phyloP scores from a whole-genome alignment of 228 moss, liverwort and hornwort species.

The Sphagnum magellanicum region DNA sequence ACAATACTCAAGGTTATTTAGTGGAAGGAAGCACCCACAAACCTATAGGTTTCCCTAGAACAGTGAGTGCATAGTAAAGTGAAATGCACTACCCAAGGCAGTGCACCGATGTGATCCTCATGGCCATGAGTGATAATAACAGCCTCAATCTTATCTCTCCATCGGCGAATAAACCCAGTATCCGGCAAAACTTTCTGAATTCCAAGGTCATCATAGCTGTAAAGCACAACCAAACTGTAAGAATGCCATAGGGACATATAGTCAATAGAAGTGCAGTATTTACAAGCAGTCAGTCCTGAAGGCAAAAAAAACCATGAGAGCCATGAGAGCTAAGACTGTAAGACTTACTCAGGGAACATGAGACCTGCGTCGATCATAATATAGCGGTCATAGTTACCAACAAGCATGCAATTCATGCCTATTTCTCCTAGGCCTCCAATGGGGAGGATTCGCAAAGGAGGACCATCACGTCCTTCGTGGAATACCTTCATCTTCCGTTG shows the following conservation, averaged over 20 bases:
- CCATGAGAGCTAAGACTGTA: too few relatives aligned
- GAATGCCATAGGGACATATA: neutral
- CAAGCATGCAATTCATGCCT: constrained; percentile 99
- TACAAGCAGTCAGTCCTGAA: too few relatives aligned
- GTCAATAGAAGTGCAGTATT: too few relatives aligned
- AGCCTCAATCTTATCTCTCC: constrained; percentile 96
- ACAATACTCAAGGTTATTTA: too few relatives aligned
- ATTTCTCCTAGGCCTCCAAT: constrained; percentile 97
- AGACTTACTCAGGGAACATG: constrained; percentile 95
- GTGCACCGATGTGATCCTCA: constrained; percentile 98
- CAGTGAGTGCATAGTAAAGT: neutral
- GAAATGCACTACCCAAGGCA: constrained; percentile 72
- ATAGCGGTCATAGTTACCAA: constrained; percentile 95
- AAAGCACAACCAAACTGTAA: neutral
- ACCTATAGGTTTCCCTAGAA: too few relatives aligned
- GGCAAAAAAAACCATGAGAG: neutral
- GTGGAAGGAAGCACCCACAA: too few relatives aligned
- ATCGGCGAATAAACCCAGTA: constrained; percentile 83
- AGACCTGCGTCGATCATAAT: constrained; percentile 98
- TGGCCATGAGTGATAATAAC: constrained; percentile 97
- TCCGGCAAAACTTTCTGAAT: constrained; percentile 92
- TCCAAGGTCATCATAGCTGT: constrained; percentile 94
- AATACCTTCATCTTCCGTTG: constrained; percentile 85
- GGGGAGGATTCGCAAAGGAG: constrained; percentile 80
- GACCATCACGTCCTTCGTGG: constrained; percentile 84